Percentiles rank a stretch among this genome's conserved stretches.
phyloP scores from a whole-genome alignment of 352 stramenopile species.

The Achlya hypogyna region DNA sequence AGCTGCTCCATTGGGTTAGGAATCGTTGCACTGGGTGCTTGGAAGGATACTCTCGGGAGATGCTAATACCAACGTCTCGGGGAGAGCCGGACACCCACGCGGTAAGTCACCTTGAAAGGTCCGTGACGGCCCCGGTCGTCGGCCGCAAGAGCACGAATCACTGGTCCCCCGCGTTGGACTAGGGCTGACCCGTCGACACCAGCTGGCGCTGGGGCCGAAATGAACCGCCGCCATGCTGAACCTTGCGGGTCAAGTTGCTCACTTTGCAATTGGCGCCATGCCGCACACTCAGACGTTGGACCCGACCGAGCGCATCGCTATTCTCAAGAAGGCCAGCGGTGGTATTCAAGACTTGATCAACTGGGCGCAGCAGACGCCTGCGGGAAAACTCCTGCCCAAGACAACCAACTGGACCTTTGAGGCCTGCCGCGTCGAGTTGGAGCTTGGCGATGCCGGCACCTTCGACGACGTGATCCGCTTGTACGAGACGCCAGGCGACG shows the following conservation, averaged over 20 bases:
- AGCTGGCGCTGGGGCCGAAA: too few relatives aligned
- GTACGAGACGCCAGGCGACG: background rate
- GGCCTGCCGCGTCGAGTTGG: background rate
- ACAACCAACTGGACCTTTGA: conserved; percentile 11
- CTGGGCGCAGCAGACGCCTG: background rate
- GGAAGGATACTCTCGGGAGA: too few relatives aligned
- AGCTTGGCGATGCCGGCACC: background rate
- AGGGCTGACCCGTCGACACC: too few relatives aligned
- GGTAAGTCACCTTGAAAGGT: background rate
- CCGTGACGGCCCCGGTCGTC: background rate
- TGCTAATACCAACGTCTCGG: too few relatives aligned
- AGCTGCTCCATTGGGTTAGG: too few relatives aligned
- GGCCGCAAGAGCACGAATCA: too few relatives aligned
- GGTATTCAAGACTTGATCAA: conserved; percentile 3
- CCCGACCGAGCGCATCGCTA: background rate
- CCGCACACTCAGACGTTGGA: background rate
- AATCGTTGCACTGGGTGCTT: too few relatives aligned
- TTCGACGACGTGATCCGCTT: background rate
- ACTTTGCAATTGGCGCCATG: background rate
- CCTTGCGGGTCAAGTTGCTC: background rate
- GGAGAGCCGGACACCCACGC: background rate
- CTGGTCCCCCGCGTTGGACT: too few relatives aligned
- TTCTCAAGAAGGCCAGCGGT: background rate
- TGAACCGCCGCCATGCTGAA: background rate
- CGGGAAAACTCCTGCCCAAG: background rate